These are phyloP conservation scores for Trichoderma breve DNA, from an alignment of 2,329 filamentous ascomycete species.

Conservation along the genomic window DNA sequence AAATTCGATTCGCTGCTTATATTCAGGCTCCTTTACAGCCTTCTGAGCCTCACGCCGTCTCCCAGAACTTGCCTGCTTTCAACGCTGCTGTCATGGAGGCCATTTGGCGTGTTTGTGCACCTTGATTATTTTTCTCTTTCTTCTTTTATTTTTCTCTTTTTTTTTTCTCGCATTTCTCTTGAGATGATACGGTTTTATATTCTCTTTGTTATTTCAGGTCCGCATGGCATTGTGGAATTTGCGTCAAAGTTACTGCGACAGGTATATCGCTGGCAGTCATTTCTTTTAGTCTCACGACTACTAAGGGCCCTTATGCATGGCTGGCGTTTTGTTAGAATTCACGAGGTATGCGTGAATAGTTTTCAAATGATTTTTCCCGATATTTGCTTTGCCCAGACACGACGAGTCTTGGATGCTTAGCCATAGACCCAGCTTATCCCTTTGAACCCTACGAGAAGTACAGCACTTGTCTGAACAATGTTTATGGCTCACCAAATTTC, in stretches of 20 bases:
- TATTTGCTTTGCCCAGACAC: neutral
- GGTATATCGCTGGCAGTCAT: neutral
- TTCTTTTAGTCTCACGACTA: constrained; percentile 25
- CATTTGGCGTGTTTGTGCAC: neutral
- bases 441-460: neutral
- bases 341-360: constrained; percentile 36
- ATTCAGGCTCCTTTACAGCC: neutral
- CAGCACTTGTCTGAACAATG: neutral
- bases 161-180: neutral
- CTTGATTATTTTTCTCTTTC: neutral
- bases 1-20: neutral
- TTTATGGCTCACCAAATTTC: neutral
- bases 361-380: constrained; percentile 22
- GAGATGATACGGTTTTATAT: neutral
- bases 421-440: neutral
- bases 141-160: neutral
- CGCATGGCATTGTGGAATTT: neutral
- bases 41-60: neutral
- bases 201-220: neutral
- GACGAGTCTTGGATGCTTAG: neutral
- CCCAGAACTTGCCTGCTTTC: neutral
- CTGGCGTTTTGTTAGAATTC: constrained; percentile 32
- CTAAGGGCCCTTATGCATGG: constrained; percentile 31
- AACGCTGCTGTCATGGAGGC: too few relatives aligned
- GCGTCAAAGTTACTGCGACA: neutral